Evolutionary conservation across 2,329 filamentous ascomycete genomes (phyloP).

Genomic region (Colletotrichum aenigma): DNA sequence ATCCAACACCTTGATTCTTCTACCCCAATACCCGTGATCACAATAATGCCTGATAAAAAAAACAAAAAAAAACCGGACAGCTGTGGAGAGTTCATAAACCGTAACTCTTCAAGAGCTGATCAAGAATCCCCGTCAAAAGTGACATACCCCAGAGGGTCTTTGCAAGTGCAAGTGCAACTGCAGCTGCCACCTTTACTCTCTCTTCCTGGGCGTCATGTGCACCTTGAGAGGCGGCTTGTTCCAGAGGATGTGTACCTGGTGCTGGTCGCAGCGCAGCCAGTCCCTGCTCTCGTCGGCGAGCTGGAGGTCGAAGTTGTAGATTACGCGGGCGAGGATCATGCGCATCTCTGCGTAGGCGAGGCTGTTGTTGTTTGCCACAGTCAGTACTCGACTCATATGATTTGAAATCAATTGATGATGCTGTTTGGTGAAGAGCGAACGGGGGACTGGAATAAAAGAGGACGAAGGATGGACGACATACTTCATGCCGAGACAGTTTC

Average conservation of each 20-base stretch:
- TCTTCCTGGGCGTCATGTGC: constrained; percentile 5
- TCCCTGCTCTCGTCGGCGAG: background rate
- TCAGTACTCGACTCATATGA: no score
- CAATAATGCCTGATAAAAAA: background rate
- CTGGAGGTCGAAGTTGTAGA: constrained; percentile 14
- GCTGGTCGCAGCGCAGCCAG: background rate
- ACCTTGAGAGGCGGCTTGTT: constrained; percentile 10
- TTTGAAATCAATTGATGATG: no score
- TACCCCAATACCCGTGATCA: background rate
- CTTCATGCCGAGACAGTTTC: constrained; percentile 14
- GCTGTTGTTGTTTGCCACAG: background rate
- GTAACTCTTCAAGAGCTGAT: background rate
- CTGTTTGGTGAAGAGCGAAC: no score
- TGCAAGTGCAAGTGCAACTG: no score
- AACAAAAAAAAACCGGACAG: background rate
- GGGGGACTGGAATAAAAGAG: no score
- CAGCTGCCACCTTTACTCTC: background rate
- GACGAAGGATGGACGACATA: background rate
- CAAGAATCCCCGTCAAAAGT: no score
- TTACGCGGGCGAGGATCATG: background rate
- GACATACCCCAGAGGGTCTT: no score
- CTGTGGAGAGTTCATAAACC: background rate
- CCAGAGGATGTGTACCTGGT: background rate
- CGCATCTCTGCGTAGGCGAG: constrained; percentile 18
- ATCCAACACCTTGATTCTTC: background rate